A percentile compares a stretch with the other conserved stretches of the same genome.
These are phyloP conservation scores for Ochromonas danica DNA, from an alignment of 108 stramenopile genomes.

Conservation along the genomic window DNA sequence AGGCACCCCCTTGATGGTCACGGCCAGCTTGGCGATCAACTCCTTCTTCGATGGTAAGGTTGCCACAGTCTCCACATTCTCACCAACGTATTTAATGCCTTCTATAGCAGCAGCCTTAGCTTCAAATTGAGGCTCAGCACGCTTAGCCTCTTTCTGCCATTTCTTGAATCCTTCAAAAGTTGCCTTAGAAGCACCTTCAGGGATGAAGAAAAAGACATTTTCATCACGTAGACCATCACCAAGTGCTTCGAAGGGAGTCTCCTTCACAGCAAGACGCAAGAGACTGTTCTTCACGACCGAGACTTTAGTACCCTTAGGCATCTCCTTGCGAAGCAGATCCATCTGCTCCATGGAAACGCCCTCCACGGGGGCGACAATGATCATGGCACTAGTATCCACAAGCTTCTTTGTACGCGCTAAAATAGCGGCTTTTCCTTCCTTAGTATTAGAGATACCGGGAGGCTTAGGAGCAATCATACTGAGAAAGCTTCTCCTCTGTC, in stretches of 20 bases:
- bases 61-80: background rate
- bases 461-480: constrained; percentile 19
- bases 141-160: constrained; percentile 20
- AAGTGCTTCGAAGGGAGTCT: background rate
- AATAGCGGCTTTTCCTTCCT: constrained; percentile 1
- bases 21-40: background rate
- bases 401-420: constrained; percentile 11
- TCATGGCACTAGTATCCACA: background rate
- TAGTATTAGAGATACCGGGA: constrained; percentile 1
- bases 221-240: background rate
- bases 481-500: too few relatives aligned
- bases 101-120: background rate
- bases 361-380: background rate
- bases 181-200: background rate
- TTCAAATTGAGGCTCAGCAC: constrained; percentile 2
- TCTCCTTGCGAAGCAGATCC: background rate
- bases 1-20: background rate
- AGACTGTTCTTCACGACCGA: background rate
- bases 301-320: background rate
- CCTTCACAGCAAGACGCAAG: background rate
- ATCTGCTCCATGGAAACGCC: background rate
- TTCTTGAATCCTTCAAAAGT: constrained; percentile 28
- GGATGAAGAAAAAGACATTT: constrained; percentile 18
- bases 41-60: background rate
- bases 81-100: background rate